These are phyloP conservation scores for Carex littledalei DNA, from an alignment of 176 grass and related monocot species.

Conservation along the genomic window DNA sequence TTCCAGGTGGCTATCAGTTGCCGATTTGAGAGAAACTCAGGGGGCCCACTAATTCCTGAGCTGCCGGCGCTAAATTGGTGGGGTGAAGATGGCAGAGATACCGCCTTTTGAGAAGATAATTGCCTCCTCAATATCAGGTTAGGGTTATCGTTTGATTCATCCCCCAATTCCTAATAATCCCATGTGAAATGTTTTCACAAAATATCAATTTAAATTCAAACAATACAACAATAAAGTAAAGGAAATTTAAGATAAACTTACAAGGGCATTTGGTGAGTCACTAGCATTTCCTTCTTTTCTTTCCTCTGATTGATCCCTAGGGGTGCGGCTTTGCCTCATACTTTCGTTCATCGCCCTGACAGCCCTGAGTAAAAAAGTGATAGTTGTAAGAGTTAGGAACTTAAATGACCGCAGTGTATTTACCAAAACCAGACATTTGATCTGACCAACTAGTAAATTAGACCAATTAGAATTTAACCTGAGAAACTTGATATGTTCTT, in stretches of 20 bases:
- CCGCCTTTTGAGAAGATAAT: constrained; percentile 61
- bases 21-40: constrained; percentile 56
- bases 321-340: constrained; percentile 58
- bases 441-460: not conserved
- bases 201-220: not conserved
- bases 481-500: not conserved
- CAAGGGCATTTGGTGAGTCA: constrained; percentile 40
- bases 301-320: constrained; percentile 48
- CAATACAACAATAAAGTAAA: not conserved
- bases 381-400: not conserved
- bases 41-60: constrained; percentile 43
- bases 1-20: constrained; percentile 77
- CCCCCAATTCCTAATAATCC: constrained; percentile 40
- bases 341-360: constrained; percentile 90
- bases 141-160: constrained; percentile 36
- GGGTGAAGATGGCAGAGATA: constrained; percentile 89
- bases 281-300: constrained; percentile 39
- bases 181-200: not conserved
- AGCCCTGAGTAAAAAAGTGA: constrained; percentile 41
- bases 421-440: not conserved
- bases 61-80: constrained; percentile 51
- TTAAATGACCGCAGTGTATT: not conserved
- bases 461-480: not conserved
- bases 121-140: constrained; percentile 51
- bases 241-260: constrained; percentile 25